Evolutionary conservation across 106 monocot species (phyloP).

Genomic region (Dendrobium officinale): DNA sequence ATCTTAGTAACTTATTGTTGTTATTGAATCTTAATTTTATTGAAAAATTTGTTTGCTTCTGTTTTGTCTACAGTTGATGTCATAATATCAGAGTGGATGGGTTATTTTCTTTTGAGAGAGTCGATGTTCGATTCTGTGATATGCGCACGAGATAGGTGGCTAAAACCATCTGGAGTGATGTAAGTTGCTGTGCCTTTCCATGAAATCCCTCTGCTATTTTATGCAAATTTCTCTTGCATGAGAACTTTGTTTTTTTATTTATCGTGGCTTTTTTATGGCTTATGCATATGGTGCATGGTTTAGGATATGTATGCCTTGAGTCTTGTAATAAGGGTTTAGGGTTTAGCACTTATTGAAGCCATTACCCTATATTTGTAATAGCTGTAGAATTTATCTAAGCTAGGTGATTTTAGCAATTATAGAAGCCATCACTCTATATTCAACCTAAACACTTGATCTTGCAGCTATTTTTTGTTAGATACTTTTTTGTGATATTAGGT

Average conservation of each 20-base stretch:
- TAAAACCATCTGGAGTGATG: conserved; percentile 88
- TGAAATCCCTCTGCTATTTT: background rate
- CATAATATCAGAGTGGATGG: conserved; percentile 99
- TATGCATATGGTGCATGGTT: background rate
- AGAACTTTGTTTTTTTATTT: background rate
- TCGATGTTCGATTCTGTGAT: conserved; percentile 99
- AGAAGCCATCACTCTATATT: no score
- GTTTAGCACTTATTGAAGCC: no score
- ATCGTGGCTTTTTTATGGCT: background rate
- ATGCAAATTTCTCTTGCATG: background rate
- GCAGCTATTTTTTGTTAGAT: no score
- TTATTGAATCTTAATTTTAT: background rate
- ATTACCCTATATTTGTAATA: background rate
- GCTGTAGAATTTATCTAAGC: background rate
- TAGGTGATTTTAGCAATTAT: no score
- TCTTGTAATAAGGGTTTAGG: no score
- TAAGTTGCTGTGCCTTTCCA: conserved; percentile 23
- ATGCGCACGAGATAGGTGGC: conserved; percentile 86
- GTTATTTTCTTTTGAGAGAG: conserved; percentile 90
- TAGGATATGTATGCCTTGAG: background rate
- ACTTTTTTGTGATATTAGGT: no score
- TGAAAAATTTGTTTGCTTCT: background rate
- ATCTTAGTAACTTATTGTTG: background rate
- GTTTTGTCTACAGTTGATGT: conserved; percentile 65
- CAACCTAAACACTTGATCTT: no score